Percentiles rank a stretch among this genome's conserved stretches.
These are phyloP conservation scores for Dissophora ornata DNA, from an alignment of 192 early-diverging fungal genomes.

Conservation along the genomic window DNA sequence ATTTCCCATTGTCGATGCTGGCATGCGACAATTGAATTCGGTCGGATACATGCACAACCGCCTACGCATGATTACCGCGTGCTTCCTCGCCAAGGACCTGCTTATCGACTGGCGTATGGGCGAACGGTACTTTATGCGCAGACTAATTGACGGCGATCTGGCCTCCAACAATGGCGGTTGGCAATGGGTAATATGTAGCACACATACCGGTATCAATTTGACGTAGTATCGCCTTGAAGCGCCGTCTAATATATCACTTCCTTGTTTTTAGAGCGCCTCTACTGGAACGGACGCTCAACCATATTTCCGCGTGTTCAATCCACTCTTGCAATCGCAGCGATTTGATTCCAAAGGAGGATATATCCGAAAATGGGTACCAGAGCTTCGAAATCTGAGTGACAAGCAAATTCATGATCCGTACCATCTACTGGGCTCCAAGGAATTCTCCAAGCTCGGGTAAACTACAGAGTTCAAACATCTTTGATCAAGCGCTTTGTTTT, in stretches of 20 bases:
- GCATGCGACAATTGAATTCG: conserved; percentile 69
- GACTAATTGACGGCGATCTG: conserved; percentile 76
- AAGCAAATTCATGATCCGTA: conserved; percentile 70
- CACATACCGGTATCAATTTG: too few relatives aligned
- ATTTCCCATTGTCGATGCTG: conserved; percentile 73
- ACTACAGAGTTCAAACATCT: neutral
- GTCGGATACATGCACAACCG: conserved; percentile 79
- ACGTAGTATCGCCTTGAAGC: too few relatives aligned
- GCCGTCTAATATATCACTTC: neutral
- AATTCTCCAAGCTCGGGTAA: conserved; percentile 59
- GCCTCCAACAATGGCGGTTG: conserved; percentile 80
- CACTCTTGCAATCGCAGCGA: conserved; percentile 50
- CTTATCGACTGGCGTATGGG: conserved; percentile 74
- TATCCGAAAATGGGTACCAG: conserved; percentile 72
- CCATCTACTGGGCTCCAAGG: conserved; percentile 25
- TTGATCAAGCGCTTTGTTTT: too few relatives aligned
- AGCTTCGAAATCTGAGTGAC: conserved; percentile 57
- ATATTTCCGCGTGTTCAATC: conserved; percentile 82
- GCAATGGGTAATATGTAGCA: conserved; percentile 62
- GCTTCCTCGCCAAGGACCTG: conserved; percentile 61
- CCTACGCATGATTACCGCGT: conserved; percentile 71
- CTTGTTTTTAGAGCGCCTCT: conserved; percentile 59
- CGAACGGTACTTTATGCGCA: conserved; percentile 70
- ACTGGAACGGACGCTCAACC: conserved; percentile 80
- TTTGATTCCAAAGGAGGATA: conserved; percentile 71